Evolutionary conservation across 139 green algal species (phyloP), one percentile per base, ranked within the genome.

Genomic region (Asterochloris sp.): DNA sequence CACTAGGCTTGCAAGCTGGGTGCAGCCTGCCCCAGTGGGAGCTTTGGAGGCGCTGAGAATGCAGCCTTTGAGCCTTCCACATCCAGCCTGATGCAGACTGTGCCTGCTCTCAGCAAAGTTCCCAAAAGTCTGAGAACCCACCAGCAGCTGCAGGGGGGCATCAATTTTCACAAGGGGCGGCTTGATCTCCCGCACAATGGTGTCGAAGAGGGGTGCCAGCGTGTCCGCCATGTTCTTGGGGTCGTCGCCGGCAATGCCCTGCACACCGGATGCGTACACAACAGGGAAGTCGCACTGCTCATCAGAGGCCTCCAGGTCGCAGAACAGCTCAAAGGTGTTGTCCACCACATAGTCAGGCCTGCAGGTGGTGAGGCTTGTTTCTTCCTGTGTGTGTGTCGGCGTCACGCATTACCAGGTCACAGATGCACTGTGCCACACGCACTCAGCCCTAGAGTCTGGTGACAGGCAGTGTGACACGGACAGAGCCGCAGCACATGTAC

Each of bases 241-340:
- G 14, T 89, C 88, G 69, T 84, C 54, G 28, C 96, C 96, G 8
- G 97, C 95, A 75, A 96, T 95, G 83, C 96, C 96, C 24, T 97
- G 90, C 12, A 97, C 88, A 19, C 97, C 97, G 0, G 89, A 96
- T 28, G 96, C 96, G 83, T 98, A 99, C 24, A 99, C 92, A 23
- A 98, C 79, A 24, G 84, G 93, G 89, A 97, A 97, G 75, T 98
- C 95, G 87, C 95, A 98, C 91, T 98, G 96, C 85, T 99, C 96
- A 80, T 99, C 97, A 10, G 61, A 89, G 14, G 97, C 97, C 2
- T 94, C 94, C 73, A 99, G 92, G 79, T 99, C 96, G 86, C 94
- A 93, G 89, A 99, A 98, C 26, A 99, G 94, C 61, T 99, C 96
- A 85, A 98, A 99, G 29, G 94, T 97, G 29, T 83, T 66, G 89